Base-by-base conservation (phyloP, 768 basidiomycete genomes). In the Suillus subalutaceus region DNA sequence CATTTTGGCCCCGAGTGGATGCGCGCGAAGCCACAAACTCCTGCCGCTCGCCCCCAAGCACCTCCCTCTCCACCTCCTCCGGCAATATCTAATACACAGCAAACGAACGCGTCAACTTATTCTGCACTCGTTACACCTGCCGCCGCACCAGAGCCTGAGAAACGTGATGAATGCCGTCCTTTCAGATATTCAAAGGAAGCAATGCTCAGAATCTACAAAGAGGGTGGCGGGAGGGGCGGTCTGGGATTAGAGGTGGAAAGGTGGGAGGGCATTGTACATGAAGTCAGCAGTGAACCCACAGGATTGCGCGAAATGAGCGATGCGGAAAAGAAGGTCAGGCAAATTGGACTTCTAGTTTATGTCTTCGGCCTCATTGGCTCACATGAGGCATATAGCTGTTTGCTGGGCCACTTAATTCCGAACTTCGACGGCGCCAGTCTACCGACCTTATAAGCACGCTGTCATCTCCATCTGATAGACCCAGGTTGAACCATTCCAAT, bases 1-100 rank as follows among this genome's bases (percentile, higher is more conserved):
- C 93, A 94, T 77, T 94, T 94, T 83, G 93, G 92, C 73, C 93
- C 93, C 57, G 93, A 94, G 80, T 94, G 93, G 93, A 94, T 94
- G 93, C 88, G 93, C 72, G 85, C 88, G 70, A 93, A 93, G 80
- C 86, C 85, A 68, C 86, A 87, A 65, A 77, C 83, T 56, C 76
- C 84, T 55, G 26, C 52, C 16, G 74, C 83, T 67, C 87, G 84
- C 73, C 78, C 82, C 52, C 88, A 83, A 68, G 82, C 76, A 62
- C 84, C 86, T 60, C 83, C 90, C 18, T 84, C 91, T 2, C 86
- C 90, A 32, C 89, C 89, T 37, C 85, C 85, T 46, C 65, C 66
- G 73, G 35, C 69, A 76, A 40, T 76, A 75, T 70, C 75, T 73
- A 65, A 77, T 77, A 63, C 77, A 78, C 63, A 82, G 84, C 66